Evolutionary conservation across 768 basidiomycete species (phyloP), one percentile per base, ranked within the genome.

Genomic region (Lactarius trivialis): DNA sequence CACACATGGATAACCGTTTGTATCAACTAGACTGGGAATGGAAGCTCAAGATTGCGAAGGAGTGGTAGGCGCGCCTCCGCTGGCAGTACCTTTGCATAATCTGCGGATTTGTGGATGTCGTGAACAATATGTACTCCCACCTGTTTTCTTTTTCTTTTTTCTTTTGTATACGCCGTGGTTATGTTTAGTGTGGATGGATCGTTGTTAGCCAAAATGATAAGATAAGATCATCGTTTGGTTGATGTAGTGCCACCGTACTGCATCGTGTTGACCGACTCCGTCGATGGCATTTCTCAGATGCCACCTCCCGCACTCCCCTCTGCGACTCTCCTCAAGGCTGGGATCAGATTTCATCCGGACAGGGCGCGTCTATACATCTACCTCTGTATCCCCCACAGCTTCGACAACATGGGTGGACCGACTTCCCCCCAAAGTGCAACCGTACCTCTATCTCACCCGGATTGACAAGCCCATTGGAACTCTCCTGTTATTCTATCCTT

Each of bases 391-490:
- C 8, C 34, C 66, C n/a, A 60, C 62, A 21, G 67, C 69, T 9
- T 65, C 73, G 19, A 64, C 67, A 51, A 75, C 85, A 74, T 93
- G 89, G 89, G 78, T 89, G 28, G 87, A 88, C 67, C 77, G 76
- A 56, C 71, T 89, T 36, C 89, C 89, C 17, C 67, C 73, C 6
- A 77, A 75, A 72, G 65, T 82, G 34, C 81, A 77, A 53, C 95
- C 97, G 5, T 99, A 98, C 73, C 69, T 94, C 3, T 85, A 89
- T 70, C 78, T 99, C 28, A 89, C 88, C 50, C 83, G 97, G 59
- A 80, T 96, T 41, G 95, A 99, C 77, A 99, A 98, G 71, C 96
- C 97, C 19, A 98, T 97, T 62, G 97, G 97, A 34, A 92, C 93
- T 0, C 76, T 94, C 50, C 74, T 99, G 15, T 79, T 99, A 17